Conservation (phyloP, 2,329 filamentous ascomycete genomes). For the Calonectria ilicicola region DNA sequence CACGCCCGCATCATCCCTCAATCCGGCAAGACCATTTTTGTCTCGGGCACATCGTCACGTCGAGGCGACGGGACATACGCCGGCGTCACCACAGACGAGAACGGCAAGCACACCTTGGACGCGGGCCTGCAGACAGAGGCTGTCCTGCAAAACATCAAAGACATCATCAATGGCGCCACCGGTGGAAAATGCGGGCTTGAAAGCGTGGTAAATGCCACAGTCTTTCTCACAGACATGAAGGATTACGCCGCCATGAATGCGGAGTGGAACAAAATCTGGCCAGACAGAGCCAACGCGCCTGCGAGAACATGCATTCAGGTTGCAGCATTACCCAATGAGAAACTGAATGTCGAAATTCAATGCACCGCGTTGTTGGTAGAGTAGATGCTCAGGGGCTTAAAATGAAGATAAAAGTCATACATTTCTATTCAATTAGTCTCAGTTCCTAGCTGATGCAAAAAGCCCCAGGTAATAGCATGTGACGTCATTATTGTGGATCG, state of each 20-base stretch:
- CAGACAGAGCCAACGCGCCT: conserved; percentile 5
- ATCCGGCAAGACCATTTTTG: conserved; percentile 7
- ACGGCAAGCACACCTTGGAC: background rate
- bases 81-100: conserved; percentile 1
- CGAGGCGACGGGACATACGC: conserved; percentile 16
- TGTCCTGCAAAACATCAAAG: background rate
- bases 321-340: background rate
- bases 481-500: background rate
- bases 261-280: conserved; percentile 23
- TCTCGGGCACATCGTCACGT: conserved; percentile 17
- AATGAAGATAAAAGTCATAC: background rate
- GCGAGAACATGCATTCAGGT: conserved; percentile 11
- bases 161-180: background rate
- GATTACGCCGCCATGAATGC: conserved; percentile 18
- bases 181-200: background rate
- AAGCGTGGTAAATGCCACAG: conserved; percentile 9
- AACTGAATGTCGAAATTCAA: background rate
- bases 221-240: conserved; percentile 14
- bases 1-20: conserved; percentile 8
- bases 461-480: background rate
- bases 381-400: background rate
- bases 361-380: background rate
- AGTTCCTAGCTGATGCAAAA: background rate
- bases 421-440: background rate
- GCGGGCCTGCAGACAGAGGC: background rate